A percentile compares a stretch with the other conserved stretches of the same genome.
These are phyloP conservation scores for Tinospora cordifolia DNA, from an alignment of 164 flowering plant species.

Conservation along the genomic window DNA sequence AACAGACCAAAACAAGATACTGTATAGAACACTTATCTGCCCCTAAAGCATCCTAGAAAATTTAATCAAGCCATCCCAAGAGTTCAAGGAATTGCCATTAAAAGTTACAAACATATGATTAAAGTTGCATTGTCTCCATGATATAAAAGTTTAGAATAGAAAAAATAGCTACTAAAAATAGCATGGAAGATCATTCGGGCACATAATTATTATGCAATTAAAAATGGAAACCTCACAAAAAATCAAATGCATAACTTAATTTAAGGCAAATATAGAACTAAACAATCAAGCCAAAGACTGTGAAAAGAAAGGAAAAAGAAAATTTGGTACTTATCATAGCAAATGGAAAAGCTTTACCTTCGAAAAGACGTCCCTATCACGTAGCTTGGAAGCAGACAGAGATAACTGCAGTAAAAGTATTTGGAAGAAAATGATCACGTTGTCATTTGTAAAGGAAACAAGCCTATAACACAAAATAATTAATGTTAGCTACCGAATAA, in stretches of 20 bases:
- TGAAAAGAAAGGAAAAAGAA: neutral
- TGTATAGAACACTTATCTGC: too few species aligned
- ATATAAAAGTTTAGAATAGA: too few species aligned
- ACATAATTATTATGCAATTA: neutral
- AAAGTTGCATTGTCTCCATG: too few species aligned
- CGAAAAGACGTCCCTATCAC: conserved; percentile 53
- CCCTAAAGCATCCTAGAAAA: too few species aligned
- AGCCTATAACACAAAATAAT: too few species aligned
- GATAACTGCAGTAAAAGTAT: conserved; percentile 46
- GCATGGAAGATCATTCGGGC: neutral
- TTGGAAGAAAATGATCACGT: conserved; percentile 6
- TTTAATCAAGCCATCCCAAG: too few species aligned
- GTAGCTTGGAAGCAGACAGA: conserved; percentile 55
- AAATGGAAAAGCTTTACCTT: conserved; percentile 37
- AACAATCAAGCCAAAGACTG: neutral
- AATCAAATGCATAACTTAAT: neutral
- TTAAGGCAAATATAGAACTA: neutral
- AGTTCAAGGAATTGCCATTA: too few species aligned
- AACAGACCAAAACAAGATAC: too few species aligned
- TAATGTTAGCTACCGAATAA: too few species aligned
- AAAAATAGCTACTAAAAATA: too few species aligned
- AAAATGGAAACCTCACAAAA: neutral
- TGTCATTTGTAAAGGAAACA: neutral
- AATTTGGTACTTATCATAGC: neutral
- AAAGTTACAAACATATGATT: too few species aligned